A percentile compares a stretch with the other conserved stretches of the same genome.
These are phyloP conservation scores for Lasiodiplodia hormozganensis DNA, from an alignment of 2,329 filamentous ascomycete species.

Conservation along the genomic window DNA sequence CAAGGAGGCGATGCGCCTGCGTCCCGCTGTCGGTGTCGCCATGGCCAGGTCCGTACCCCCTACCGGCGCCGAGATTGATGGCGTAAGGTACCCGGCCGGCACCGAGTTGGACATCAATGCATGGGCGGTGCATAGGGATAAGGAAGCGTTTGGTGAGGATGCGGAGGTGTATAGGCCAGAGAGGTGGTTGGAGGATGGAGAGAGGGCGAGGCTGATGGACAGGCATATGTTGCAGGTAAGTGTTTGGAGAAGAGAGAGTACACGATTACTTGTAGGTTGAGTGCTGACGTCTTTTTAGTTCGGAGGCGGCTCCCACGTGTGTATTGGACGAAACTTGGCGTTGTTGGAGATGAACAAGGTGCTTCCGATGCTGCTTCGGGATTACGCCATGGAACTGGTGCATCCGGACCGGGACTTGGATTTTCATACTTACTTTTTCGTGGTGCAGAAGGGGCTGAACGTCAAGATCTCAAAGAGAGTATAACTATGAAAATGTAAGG, in stretches of 20 bases:
- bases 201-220: conserved; percentile 41
- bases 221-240: conserved; percentile 37
- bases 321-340: conserved; percentile 42
- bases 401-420: conserved; percentile 58
- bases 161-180: conserved; percentile 52
- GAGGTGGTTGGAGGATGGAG: conserved; percentile 51
- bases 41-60: conserved; percentile 38
- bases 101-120: conserved; percentile 54
- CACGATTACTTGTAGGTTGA: background rate
- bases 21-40: conserved; percentile 44
- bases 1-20: conserved; percentile 48
- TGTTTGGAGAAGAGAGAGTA: background rate
- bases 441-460: conserved; percentile 64
- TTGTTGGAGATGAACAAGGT: conserved; percentile 42
- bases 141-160: conserved; percentile 48
- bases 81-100: conserved; percentile 43
- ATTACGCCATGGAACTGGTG: conserved; percentile 57
- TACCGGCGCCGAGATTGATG: conserved; percentile 44
- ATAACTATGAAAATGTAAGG: background rate
- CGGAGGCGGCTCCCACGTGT: conserved; percentile 43
- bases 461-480: conserved; percentile 55
- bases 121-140: conserved; percentile 52
- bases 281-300: conserved; percentile 33
- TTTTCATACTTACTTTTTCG: conserved; percentile 66
- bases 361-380: conserved; percentile 37